These are phyloP conservation scores for Clonostachys rosea DNA, from an alignment of 2,329 filamentous ascomycete species.

Conservation along the genomic window DNA sequence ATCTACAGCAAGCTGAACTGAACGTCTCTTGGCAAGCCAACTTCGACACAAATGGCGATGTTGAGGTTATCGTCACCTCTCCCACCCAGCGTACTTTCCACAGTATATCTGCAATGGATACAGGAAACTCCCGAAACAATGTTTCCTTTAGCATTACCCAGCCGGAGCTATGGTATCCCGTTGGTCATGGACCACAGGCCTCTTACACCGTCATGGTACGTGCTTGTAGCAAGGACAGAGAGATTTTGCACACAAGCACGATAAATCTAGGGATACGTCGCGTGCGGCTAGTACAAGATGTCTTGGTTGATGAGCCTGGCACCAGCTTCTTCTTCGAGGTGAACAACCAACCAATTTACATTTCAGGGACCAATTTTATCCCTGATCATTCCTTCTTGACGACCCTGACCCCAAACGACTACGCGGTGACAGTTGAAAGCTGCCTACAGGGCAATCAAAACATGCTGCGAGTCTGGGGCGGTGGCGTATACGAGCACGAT, in stretches of 20 bases:
- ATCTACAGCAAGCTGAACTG: constrained; percentile 46
- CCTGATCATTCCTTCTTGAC: constrained; percentile 70
- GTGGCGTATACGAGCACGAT: constrained; percentile 51
- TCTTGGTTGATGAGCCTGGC: constrained; percentile 54
- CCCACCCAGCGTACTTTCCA: background rate
- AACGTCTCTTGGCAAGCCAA: constrained; percentile 33
- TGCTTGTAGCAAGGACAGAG: constrained; percentile 13
- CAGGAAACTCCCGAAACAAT: background rate
- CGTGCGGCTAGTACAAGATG: constrained; percentile 48
- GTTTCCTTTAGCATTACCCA: constrained; percentile 32
- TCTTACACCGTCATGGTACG: constrained; percentile 41
- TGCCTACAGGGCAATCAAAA: constrained; percentile 69
- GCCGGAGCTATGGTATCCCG: constrained; percentile 66
- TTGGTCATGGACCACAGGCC: constrained; percentile 64
- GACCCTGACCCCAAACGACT: constrained; percentile 54
- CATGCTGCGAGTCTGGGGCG: constrained; percentile 57
- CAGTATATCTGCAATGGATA: background rate
- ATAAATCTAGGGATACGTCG: constrained; percentile 62
- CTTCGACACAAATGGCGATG: constrained; percentile 26
- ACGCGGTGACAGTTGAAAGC: constrained; percentile 64
- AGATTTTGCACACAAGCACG: constrained; percentile 27
- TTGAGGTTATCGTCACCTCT: background rate
- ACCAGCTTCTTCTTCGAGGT: constrained; percentile 62
- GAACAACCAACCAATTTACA: constrained; percentile 67
- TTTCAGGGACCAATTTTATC: constrained; percentile 74